Conservation (phyloP, 2,329 filamentous ascomycete genomes). For the Alternaria triticina region DNA sequence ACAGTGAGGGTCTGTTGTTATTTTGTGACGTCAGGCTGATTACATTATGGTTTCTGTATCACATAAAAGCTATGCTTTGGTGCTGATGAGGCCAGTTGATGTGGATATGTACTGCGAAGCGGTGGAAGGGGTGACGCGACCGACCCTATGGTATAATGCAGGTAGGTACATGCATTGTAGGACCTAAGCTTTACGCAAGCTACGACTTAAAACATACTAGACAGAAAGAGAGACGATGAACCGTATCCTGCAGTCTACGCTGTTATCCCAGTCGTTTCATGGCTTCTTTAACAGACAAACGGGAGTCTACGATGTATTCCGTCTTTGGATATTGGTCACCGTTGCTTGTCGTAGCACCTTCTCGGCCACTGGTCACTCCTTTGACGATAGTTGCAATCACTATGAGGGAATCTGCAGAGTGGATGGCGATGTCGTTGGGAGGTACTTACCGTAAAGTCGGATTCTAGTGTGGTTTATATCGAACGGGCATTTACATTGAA, state of each 20-base stretch:
- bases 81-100: background rate
- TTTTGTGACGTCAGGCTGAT: background rate
- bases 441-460: background rate
- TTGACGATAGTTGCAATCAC: background rate
- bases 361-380: background rate
- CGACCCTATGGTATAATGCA: rapidly evolving
- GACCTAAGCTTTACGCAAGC: background rate
- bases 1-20: background rate
- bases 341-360: too few species aligned
- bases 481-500: background rate
- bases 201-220: background rate
- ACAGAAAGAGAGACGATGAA: background rate
- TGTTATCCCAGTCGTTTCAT: background rate
- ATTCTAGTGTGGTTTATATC: background rate
- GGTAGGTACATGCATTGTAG: background rate
- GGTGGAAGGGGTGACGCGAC: background rate
- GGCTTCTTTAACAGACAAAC: background rate
- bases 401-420: background rate
- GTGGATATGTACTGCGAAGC: background rate
- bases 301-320: background rate
- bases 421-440: rapidly evolving
- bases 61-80: background rate
- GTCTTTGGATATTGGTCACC: background rate
- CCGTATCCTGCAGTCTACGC: background rate
- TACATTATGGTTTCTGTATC: background rate